phyloP scores from a whole-genome alignment of 2,329 filamentous ascomycete species.

The Endocalyx cinctus region DNA sequence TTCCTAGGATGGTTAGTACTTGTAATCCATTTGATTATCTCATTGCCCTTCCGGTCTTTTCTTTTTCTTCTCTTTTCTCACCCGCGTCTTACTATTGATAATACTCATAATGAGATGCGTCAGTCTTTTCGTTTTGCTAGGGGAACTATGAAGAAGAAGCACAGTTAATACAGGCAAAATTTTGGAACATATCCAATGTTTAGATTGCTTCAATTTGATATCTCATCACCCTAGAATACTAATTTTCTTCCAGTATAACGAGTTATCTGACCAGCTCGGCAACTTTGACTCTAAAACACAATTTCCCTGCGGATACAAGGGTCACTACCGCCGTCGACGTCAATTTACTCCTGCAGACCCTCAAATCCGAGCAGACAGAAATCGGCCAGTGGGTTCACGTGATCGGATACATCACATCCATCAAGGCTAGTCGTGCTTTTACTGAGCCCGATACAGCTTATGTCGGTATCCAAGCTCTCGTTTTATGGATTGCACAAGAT shows the following conservation, averaged over 20 bases:
- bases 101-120: too few relatives aligned
- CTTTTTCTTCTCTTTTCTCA: too few relatives aligned
- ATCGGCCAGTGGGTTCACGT: constrained; percentile 87
- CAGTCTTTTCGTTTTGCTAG: too few relatives aligned
- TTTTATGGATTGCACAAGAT: constrained; percentile 73
- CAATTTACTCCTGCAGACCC: constrained; percentile 60
- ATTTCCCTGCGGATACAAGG: constrained; percentile 46
- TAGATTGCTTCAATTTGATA: constrained; percentile 1
- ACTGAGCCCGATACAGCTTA: constrained; percentile 15
- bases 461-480: constrained; percentile 62
- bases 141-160: too few relatives aligned
- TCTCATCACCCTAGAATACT: background rate
- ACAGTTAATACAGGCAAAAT: too few relatives aligned
- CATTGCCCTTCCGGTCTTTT: too few relatives aligned
- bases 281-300: constrained; percentile 63
- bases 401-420: constrained; percentile 66
- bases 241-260: constrained; percentile 37
- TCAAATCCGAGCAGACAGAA: constrained; percentile 59
- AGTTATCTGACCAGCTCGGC: constrained; percentile 51
- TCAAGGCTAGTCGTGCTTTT: constrained; percentile 7
- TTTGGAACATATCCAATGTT: too few relatives aligned
- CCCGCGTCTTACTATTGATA: too few relatives aligned
- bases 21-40: too few relatives aligned
- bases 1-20: constrained; percentile 81
- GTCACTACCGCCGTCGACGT: constrained; percentile 63